Conservation (phyloP, 1,284 basidiomycete genomes). For the Fomes fomentarius region DNA sequence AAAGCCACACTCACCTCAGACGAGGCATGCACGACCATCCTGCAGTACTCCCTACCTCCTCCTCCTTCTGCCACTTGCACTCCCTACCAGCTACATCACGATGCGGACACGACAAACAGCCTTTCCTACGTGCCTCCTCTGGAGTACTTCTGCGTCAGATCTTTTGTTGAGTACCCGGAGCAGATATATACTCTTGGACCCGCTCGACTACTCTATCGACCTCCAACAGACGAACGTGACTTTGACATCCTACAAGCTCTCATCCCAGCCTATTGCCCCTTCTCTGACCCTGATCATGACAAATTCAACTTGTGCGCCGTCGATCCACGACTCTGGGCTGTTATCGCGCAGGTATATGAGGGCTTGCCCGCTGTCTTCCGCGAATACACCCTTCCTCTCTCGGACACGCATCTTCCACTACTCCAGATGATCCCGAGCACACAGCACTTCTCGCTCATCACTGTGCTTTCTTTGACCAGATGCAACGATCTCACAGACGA, state of each 20-base stretch:
- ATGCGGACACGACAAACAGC: neutral
- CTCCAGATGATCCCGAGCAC: conserved; percentile 61
- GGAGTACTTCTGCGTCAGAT: conserved; percentile 41
- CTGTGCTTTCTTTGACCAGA: conserved; percentile 57
- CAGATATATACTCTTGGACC: conserved; percentile 37
- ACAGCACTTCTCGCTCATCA: conserved; percentile 60
- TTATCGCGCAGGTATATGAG: conserved; percentile 59
- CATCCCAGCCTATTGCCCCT: conserved; percentile 35
- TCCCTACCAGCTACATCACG: conserved; percentile 28
- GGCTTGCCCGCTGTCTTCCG: conserved; percentile 49
- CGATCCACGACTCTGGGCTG: conserved; percentile 65
- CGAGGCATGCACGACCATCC: conserved; percentile 41
- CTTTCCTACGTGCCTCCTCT: conserved; percentile 42
- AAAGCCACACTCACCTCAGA: conserved; percentile 31
- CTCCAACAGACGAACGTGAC: conserved; percentile 23
- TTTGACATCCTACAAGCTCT: conserved; percentile 42
- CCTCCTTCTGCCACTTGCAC: conserved; percentile 25
- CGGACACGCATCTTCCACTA: conserved; percentile 54
- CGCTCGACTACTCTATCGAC: conserved; percentile 34
- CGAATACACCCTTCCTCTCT: conserved; percentile 51
- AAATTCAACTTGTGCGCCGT: conserved; percentile 34
- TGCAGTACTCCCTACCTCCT: conserved; percentile 34
- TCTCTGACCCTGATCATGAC: conserved; percentile 17
- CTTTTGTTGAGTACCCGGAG: conserved; percentile 41
- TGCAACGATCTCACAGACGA: conserved; percentile 59